Evolutionary conservation across 208 protist species (phyloP).

Genomic region (Crithidia thermophila): DNA sequence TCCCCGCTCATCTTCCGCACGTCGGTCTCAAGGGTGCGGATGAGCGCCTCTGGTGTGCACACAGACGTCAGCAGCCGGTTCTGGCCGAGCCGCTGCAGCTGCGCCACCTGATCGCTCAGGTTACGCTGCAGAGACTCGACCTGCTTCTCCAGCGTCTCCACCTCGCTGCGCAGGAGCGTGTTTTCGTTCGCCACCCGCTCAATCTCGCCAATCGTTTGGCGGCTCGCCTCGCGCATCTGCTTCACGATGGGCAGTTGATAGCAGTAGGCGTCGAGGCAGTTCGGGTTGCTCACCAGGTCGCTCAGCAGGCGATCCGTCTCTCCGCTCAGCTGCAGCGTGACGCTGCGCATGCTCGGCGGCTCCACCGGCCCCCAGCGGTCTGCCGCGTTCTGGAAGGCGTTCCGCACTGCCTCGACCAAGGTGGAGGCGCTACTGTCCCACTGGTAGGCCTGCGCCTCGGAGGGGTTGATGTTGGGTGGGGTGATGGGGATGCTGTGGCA

Average conservation of each 20-base stretch:
- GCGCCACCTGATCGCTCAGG: conserved; percentile 51
- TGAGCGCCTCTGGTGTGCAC: conserved; percentile 62
- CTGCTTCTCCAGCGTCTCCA: conserved; percentile 52
- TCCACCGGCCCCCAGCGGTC: conserved; percentile 70
- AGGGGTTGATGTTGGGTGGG: conserved; percentile 42
- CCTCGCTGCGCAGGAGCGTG: conserved; percentile 42
- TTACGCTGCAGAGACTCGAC: conserved; percentile 52
- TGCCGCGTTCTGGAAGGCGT: conserved; percentile 69
- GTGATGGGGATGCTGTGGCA: conserved; percentile 62
- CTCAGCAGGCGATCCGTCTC: conserved; percentile 69
- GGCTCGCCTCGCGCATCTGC: conserved; percentile 64
- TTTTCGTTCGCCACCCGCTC: conserved; percentile 65
- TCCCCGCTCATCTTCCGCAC: conserved; percentile 46
- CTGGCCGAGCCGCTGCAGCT: conserved; percentile 45
- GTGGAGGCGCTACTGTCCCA: conserved; percentile 62
- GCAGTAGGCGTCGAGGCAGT: conserved; percentile 85
- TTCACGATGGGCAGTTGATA: conserved; percentile 87
- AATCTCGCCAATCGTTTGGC: conserved; percentile 60
- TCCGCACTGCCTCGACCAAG: conserved; percentile 67
- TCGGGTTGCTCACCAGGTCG: conserved; percentile 72
- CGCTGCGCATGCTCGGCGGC: conserved; percentile 60
- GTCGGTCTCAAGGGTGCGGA: conserved; percentile 66
- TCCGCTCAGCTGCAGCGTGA: conserved; percentile 43
- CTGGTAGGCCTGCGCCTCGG: conserved; percentile 32
- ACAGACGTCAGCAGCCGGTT: conserved; percentile 59